Conservation (phyloP, 768 basidiomycete species). For the Crucibulum laeve region DNA sequence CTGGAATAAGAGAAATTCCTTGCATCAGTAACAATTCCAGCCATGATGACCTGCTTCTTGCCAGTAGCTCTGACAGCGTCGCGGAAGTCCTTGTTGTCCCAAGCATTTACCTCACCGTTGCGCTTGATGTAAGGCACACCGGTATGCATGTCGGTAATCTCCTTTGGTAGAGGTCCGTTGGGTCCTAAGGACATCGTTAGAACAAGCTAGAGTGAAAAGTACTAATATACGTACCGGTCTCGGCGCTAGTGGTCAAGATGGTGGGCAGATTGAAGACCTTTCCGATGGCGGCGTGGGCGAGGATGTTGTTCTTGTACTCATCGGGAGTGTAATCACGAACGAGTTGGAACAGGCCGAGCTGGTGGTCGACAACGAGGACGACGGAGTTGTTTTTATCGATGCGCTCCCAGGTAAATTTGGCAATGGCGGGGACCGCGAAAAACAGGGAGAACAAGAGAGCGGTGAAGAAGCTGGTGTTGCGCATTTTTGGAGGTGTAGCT, state of each 20-base stretch:
- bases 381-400: constrained; percentile 40
- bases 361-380: constrained; percentile 45
- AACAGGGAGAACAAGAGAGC: too few species aligned
- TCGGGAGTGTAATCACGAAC: constrained; percentile 35
- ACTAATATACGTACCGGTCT: constrained; percentile 27
- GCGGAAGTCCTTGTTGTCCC: constrained; percentile 46
- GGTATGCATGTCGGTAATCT: constrained; percentile 41
- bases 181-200: constrained; percentile 25
- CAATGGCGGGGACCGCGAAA: too few species aligned
- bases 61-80: constrained; percentile 42
- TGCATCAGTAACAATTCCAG: constrained; percentile 47
- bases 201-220: neutral
- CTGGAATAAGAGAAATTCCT: constrained; percentile 7
- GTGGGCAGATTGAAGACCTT: constrained; percentile 42
- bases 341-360: constrained; percentile 42
- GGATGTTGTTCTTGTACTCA: constrained; percentile 37
- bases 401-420: constrained; percentile 27
- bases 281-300: constrained; percentile 42
- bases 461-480: too few species aligned
- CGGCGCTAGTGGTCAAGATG: constrained; percentile 39
- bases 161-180: constrained; percentile 42
- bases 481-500: too few species aligned
- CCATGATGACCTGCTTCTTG: constrained; percentile 45
- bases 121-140: constrained; percentile 40
- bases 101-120: constrained; percentile 46